Evolutionary conservation across 2,329 filamentous ascomycete genomes (phyloP).

Genomic region (Fusarium sp.): DNA sequence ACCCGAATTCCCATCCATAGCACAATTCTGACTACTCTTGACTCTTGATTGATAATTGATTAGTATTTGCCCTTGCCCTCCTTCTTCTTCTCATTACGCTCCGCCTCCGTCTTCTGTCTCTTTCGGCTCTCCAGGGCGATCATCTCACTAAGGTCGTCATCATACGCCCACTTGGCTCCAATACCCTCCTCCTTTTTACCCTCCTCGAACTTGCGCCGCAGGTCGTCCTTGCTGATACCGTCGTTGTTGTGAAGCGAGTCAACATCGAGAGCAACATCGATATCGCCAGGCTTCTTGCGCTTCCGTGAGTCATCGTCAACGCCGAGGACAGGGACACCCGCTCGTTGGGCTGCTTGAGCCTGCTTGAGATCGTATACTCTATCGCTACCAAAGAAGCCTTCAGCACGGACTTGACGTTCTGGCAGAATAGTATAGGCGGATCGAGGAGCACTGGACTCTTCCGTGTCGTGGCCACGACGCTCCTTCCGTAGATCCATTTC

Average conservation of each 20-base stretch:
- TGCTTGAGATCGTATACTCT: slow-evolving; percentile 87
- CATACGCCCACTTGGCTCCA: slow-evolving; percentile 77
- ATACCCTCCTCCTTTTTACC: slow-evolving; percentile 74
- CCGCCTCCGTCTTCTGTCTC: slow-evolving; percentile 88
- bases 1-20: slow-evolving; percentile 29
- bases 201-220: slow-evolving; percentile 84
- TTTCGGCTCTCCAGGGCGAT: slow-evolving; percentile 94
- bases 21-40: slow-evolving; percentile 24
- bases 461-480: slow-evolving; percentile 86
- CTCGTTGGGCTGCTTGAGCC: slow-evolving; percentile 59
- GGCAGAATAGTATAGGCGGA: slow-evolving; percentile 91
- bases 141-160: slow-evolving; percentile 95
- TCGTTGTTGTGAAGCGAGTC: slow-evolving; percentile 82
- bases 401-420: slow-evolving; percentile 85
- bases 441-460: slow-evolving; percentile 80
- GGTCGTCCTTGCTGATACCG: slow-evolving; percentile 85
- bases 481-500: slow-evolving; percentile 92
- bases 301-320: slow-evolving; percentile 82
- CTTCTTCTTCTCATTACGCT: slow-evolving; percentile 76
- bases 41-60: slow-evolving; percentile 19
- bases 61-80: slow-evolving; percentile 66
- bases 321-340: slow-evolving; percentile 79
- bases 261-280: slow-evolving; percentile 91
- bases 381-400: slow-evolving; percentile 97
- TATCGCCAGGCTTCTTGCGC: slow-evolving; percentile 95